Conservation (phyloP, 768 basidiomycete genomes). For the Leccinum subtestaceum region DNA sequence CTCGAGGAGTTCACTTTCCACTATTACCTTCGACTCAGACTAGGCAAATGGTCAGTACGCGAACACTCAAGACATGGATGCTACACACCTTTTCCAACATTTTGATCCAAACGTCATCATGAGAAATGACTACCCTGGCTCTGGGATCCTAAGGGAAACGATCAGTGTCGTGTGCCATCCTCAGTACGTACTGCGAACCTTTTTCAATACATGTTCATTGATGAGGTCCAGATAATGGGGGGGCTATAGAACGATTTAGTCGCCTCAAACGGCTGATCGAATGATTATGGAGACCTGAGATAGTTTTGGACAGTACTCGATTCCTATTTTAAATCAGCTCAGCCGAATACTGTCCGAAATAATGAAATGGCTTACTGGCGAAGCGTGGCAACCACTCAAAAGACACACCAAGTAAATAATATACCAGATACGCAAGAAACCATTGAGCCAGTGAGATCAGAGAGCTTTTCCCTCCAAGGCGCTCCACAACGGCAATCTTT, state of each 20-base stretch:
- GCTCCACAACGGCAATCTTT: too few relatives aligned
- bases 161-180: not conserved
- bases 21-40: not conserved
- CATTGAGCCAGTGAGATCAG: too few relatives aligned
- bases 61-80: not conserved
- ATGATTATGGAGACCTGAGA: too few relatives aligned
- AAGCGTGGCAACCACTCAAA: too few relatives aligned
- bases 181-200: not conserved
- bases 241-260: not conserved
- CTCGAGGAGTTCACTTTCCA: not conserved
- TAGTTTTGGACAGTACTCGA: too few relatives aligned
- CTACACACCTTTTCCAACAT: slow-evolving; percentile 3
- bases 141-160: not conserved
- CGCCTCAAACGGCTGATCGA: too few relatives aligned
- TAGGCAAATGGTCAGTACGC: not conserved
- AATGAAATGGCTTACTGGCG: too few relatives aligned
- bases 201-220: slow-evolving; percentile 6
- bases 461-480: too few relatives aligned
- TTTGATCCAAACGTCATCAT: slow-evolving; percentile 10
- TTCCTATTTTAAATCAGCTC: too few relatives aligned
- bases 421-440: too few relatives aligned
- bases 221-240: slow-evolving; percentile 9
- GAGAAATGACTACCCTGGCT: slow-evolving; percentile 6
- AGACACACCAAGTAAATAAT: too few relatives aligned
- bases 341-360: too few relatives aligned